Base-by-base conservation (phyloP, 179 eudicot genomes). In the Amaranthus tricolor region DNA sequence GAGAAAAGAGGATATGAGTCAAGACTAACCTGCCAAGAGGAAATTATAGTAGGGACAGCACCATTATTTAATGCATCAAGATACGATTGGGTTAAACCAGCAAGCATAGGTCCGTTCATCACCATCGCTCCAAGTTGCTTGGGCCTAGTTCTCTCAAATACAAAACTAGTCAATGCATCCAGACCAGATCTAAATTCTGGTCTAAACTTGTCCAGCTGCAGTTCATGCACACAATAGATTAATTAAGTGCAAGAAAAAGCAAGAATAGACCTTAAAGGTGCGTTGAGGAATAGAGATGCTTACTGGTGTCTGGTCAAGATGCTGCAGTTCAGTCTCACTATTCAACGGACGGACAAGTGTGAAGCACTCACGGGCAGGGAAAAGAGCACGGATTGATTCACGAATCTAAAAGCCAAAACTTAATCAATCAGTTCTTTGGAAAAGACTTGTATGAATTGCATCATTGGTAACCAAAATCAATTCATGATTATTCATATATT, bases 331-430 rank as follows among this genome's bases (percentile, higher is more conserved):
- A 80, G 74, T 83, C 78, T 96, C 99, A 62, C 84, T 85, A 83
- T 86, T 96, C 84, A 93, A 80, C 71, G 99, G 99, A 76, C 98
- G 91, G 61, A 96, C 98, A 77, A 96, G 96, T 55, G 98, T 75
- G 77, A 89, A 93, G 87, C 99, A 96, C 75, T 96, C 99, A 78
- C 98, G 85, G 72, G 93, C 98, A 43, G 99, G 99, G 77, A 96
- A 96, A 71, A 96, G 98, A 77, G 98, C 94, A 66, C 96, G 91
- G 43, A 96, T 93, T 60, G 99, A 96, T 73, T 93, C 98, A 20
- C 99, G 94, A 71, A 96, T 88, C 99, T 96, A 77, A 74, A 49
- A 58, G 61, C 48, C 76, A 81, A 6, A 45, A 74, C 12, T 67
- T 15, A 19, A 71, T 43, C 48, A 59, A 77, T 77, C 70, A 83